Percentiles rank a stretch among this genome's conserved stretches.
These are phyloP conservation scores for Pythium pyrilobum DNA, from an alignment of 352 stramenopile genomes.

Conservation along the genomic window DNA sequence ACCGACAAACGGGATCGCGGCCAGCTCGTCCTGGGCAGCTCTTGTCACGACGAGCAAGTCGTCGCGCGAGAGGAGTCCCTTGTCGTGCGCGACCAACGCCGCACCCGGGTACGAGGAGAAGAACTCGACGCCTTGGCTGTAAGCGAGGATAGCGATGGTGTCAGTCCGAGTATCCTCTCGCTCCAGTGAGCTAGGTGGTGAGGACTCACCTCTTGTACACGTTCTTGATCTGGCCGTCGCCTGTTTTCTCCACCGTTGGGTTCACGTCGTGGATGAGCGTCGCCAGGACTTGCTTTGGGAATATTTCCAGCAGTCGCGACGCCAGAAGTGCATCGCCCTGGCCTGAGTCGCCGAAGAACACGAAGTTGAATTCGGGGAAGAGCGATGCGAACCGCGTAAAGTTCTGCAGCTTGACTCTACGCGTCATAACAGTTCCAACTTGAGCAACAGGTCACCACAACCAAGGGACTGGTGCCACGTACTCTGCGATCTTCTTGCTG, in stretches of 20 bases:
- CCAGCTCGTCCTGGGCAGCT: constrained; percentile 39
- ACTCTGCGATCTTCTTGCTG: constrained; percentile 76
- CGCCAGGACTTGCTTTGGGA: constrained; percentile 53
- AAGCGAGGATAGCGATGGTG: too few species aligned
- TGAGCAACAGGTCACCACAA: neutral
- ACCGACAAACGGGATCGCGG: constrained; percentile 42
- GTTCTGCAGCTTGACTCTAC: constrained; percentile 74
- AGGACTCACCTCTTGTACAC: constrained; percentile 51
- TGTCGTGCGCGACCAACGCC: constrained; percentile 46
- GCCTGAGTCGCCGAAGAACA: constrained; percentile 82
- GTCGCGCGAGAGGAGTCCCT: constrained; percentile 44
- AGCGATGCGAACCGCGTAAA: constrained; percentile 71
- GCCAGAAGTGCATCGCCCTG: constrained; percentile 74
- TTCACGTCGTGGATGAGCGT: constrained; percentile 83
- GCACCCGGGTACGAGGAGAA: constrained; percentile 70
- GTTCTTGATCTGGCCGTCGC: constrained; percentile 57
- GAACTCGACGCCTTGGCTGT: constrained; percentile 66
- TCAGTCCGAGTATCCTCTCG: too few species aligned
- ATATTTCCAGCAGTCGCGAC: constrained; percentile 49
- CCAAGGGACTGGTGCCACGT: constrained; percentile 1
- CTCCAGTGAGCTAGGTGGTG: neutral
- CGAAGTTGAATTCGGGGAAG: constrained; percentile 83
- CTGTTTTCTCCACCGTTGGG: constrained; percentile 40
- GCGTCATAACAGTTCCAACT: too few species aligned
- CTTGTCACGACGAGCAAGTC: constrained; percentile 44